Evolutionary conservation across 805 yeast species (phyloP).

Genomic region (Cyberlindnera xylosilytica): DNA sequence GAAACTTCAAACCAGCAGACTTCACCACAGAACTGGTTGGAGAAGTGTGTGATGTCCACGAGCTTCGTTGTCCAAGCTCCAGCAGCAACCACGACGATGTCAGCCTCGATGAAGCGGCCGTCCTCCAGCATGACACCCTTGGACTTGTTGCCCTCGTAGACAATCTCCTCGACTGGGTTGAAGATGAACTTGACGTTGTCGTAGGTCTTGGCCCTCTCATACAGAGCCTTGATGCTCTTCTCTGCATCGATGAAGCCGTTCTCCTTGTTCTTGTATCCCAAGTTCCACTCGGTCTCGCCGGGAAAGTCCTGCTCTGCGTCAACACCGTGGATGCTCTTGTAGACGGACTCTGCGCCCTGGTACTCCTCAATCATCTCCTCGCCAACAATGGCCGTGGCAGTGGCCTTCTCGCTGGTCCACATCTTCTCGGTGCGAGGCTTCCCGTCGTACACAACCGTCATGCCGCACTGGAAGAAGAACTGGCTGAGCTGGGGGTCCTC

Average conservation of each 20-base stretch:
- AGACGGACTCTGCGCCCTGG: conserved; percentile 1
- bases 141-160: conserved; percentile 14
- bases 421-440: conserved; percentile 1
- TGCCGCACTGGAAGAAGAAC: conserved; percentile 15
- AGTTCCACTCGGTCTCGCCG: conserved; percentile 23
- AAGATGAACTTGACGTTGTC: conserved; percentile 9
- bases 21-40: conserved; percentile 13
- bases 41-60: conserved; percentile 11
- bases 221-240: conserved; percentile 10
- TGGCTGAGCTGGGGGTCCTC: conserved; percentile 9
- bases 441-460: conserved; percentile 15
- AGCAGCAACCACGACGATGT: conserved; percentile 17
- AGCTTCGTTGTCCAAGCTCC: conserved; percentile 21
- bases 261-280: conserved; percentile 13
- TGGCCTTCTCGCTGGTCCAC: not conserved
- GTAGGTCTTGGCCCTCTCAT: conserved; percentile 12
- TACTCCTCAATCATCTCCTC: not conserved
- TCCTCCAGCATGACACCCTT: conserved; percentile 12
- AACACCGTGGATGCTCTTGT: conserved; percentile 5
- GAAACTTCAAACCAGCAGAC: conserved; percentile 17
- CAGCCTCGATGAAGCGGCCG: conserved; percentile 4
- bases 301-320: conserved; percentile 3
- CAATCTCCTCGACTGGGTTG: conserved; percentile 12
- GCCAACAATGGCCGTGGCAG: conserved; percentile 1
- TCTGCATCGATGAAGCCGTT: conserved; percentile 18